Base-by-base conservation (phyloP, 2,329 filamentous ascomycete species). In the Raffaelea deltoideospora region DNA sequence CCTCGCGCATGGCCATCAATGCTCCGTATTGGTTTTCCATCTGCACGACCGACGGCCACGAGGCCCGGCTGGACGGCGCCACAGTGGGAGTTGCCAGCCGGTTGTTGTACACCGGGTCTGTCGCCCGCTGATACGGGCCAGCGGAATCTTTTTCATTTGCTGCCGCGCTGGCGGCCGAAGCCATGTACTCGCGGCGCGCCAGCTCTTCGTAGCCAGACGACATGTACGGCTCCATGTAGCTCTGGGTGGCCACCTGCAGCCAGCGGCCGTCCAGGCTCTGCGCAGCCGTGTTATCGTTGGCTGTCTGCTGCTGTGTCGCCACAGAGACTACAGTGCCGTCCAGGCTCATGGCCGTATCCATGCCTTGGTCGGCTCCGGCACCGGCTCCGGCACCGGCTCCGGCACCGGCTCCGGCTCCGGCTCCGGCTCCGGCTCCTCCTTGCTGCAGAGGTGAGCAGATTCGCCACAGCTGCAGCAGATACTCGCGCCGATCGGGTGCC, bases 381-480 rank as follows among this genome's bases (percentile, higher is more conserved):
- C n/a, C n/a, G n/a, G n/a, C n/a, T n/a, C n/a, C n/a, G n/a, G n/a
- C n/a, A n/a, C n/a, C n/a, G n/a, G n/a, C n/a, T n/a, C n/a, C n/a
- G n/a, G n/a, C n/a, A n/a, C n/a, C n/a, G n/a, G n/a, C n/a, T n/a
- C n/a, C n/a, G n/a, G n/a, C n/a, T n/a, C n/a, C n/a, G n/a, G n/a
- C n/a, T n/a, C n/a, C n/a, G n/a, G n/a, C n/a, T n/a, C n/a, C n/a
- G n/a, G n/a, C n/a, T n/a, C n/a, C n/a, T n/a, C n/a, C n/a, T n/a
- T n/a, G 61, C 43, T 69, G 71, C 30, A 64, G 69, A 0, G 80
- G 81, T 18, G 82, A 82, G 40, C 75, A 83, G 46, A 87, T 84
- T 41, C 74, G 76, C 86, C 86, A 94, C 14, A 93, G 72, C 53
- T 93, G 79, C 28, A 93, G 65, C 14, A 94, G 66, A 18, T 83